These are phyloP conservation scores for Alternaria conjuncta DNA, from an alignment of 2,329 filamentous ascomycete genomes.

Conservation along the genomic window DNA sequence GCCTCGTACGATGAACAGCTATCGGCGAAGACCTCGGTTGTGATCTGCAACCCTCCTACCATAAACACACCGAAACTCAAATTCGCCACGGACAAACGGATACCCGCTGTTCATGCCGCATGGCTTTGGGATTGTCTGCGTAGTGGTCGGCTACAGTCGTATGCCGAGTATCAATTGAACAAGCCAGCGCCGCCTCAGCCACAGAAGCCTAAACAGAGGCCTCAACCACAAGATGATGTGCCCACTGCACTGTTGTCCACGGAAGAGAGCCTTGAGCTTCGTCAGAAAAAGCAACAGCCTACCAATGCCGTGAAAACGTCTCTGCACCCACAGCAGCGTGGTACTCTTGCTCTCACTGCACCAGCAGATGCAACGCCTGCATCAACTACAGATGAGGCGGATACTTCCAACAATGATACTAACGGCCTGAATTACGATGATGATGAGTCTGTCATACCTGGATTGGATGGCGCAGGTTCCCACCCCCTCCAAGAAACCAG, in stretches of 20 bases:
- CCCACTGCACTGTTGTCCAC: constrained; percentile 30
- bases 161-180: constrained; percentile 50
- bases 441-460: constrained; percentile 16
- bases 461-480: constrained; percentile 31
- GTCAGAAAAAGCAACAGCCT: constrained; percentile 26
- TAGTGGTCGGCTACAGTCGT: constrained; percentile 55
- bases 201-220: constrained; percentile 18
- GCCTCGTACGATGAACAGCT: constrained; percentile 82
- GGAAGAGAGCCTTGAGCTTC: constrained; percentile 29
- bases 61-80: constrained; percentile 77
- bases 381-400: constrained; percentile 25
- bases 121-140: constrained; percentile 88
- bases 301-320: constrained; percentile 22
- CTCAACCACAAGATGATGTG: constrained; percentile 20
- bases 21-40: constrained; percentile 71
- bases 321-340: constrained; percentile 20
- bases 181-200: constrained; percentile 15
- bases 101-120: constrained; percentile 79
- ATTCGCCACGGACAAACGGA: constrained; percentile 74
- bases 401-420: constrained; percentile 14
- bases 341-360: constrained; percentile 33
- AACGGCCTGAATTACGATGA: constrained; percentile 12
- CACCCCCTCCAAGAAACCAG: constrained; percentile 38
- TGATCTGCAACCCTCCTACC: constrained; percentile 70
- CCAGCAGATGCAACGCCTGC: constrained; percentile 28